phyloP scores from a whole-genome alignment of 2,329 filamentous ascomycete genomes.

The Aspergillus sp. region DNA sequence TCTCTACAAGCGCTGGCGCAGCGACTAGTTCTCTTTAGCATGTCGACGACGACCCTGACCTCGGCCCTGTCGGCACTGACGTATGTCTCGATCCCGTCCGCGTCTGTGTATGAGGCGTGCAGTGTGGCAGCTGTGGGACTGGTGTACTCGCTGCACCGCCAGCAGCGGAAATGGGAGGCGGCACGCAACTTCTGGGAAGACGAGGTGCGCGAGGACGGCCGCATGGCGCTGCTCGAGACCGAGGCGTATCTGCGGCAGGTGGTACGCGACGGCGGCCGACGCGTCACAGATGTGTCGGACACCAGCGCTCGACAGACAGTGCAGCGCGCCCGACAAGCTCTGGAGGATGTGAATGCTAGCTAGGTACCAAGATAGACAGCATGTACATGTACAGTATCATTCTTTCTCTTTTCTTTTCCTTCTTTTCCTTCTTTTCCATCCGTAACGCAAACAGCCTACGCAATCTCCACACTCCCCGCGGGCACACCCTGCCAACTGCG shows the following conservation, averaged over 20 bases:
- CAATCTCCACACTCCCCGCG: constrained; percentile 44
- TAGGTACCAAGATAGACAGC: background rate
- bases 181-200: constrained; percentile 52
- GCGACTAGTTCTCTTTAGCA: constrained; percentile 69
- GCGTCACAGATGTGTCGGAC: constrained; percentile 36
- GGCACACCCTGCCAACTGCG: constrained; percentile 45
- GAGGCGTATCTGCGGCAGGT: constrained; percentile 50
- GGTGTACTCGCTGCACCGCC: constrained; percentile 54
- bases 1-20: constrained; percentile 71
- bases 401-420: background rate
- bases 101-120: constrained; percentile 56
- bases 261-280: constrained; percentile 44
- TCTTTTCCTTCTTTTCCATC: background rate
- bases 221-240: constrained; percentile 52
- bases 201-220: constrained; percentile 56
- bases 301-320: constrained; percentile 45
- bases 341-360: constrained; percentile 34
- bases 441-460: constrained; percentile 4
- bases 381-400: constrained; percentile 6
- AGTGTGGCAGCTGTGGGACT: constrained; percentile 59
- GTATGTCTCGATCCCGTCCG: constrained; percentile 52
- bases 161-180: constrained; percentile 59
- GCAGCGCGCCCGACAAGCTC: constrained; percentile 43
- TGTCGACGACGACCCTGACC: constrained; percentile 67
- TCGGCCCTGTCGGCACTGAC: constrained; percentile 55